phyloP scores from a whole-genome alignment of 441 rosid species.

The Pelargonium cotyledonis region DNA sequence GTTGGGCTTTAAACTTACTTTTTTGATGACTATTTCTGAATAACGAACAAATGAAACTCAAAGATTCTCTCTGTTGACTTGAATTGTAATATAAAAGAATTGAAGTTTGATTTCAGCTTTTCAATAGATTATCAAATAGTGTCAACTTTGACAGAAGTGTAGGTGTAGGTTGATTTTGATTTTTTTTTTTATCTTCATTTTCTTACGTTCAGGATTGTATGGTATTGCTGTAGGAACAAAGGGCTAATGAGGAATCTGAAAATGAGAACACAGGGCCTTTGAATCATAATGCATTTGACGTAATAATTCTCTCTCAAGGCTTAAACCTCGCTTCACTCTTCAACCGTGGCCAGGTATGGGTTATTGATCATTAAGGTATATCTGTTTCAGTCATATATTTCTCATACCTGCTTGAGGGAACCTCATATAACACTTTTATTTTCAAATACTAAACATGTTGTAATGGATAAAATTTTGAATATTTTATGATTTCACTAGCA shows the following conservation, averaged over 20 bases:
- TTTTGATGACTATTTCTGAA: not conserved
- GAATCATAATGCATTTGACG: conserved; percentile 85
- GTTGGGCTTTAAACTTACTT: no score
- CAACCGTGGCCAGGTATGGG: conserved; percentile 76
- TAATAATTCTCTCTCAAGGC: conserved; percentile 88
- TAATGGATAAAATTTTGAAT: no score
- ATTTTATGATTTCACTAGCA: no score
- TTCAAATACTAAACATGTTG: no score
- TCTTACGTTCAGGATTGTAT: conserved; percentile 16
- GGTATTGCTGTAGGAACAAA: conserved; percentile 42
- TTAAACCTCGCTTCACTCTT: conserved; percentile 84
- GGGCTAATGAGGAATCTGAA: conserved; percentile 40
- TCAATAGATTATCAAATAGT: not conserved
- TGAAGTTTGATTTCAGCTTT: not conserved
- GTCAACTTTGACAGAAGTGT: not conserved
- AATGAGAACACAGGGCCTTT: conserved; percentile 64
- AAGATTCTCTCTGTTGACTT: no score
- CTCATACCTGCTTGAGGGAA: no score
- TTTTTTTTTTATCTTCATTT: conserved; percentile 7
- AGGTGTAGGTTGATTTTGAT: not conserved
- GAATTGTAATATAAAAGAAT: not conserved
- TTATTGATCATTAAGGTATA: not conserved
- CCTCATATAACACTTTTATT: no score
- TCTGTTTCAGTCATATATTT: no score
- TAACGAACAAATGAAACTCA: no score